These are phyloP conservation scores for Boletellus ananas DNA, from an alignment of 768 basidiomycete species.

Conservation along the genomic window DNA sequence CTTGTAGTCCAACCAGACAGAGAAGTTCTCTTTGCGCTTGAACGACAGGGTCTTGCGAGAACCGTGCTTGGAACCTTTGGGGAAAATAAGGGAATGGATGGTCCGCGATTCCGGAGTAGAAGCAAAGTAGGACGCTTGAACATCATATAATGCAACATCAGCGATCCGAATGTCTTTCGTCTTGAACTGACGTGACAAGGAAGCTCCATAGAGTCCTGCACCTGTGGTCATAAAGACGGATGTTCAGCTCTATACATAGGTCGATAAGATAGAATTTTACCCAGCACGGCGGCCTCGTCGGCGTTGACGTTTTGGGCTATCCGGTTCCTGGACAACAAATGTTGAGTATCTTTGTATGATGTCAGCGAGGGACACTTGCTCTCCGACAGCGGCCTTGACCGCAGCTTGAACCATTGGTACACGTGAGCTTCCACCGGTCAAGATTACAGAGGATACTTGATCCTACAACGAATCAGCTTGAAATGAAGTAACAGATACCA, in stretches of 20 bases:
- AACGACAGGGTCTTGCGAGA: constrained; percentile 85
- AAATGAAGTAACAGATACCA: not conserved
- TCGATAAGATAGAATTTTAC: constrained; percentile 28
- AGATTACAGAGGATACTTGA: constrained; percentile 82
- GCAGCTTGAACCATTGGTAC: constrained; percentile 90
- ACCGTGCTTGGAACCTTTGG: constrained; percentile 69
- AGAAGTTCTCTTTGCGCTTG: constrained; percentile 81
- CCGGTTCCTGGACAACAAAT: constrained; percentile 49
- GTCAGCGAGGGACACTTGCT: constrained; percentile 41
- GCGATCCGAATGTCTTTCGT: constrained; percentile 89
- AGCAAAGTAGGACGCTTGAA: constrained; percentile 76
- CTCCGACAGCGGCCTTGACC: constrained; percentile 72
- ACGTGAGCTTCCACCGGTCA: constrained; percentile 88
- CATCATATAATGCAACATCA: constrained; percentile 70
- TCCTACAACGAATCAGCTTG: constrained; percentile 41
- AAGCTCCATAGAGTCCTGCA: constrained; percentile 89
- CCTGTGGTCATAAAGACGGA: constrained; percentile 31
- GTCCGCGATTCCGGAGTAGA: constrained; percentile 54
- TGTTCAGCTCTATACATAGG: constrained; percentile 1
- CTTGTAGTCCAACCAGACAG: constrained; percentile 76
- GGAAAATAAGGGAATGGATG: constrained; percentile 76
- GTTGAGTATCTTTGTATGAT: not conserved
- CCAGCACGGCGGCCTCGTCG: constrained; percentile 93
- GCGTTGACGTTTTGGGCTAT: constrained; percentile 95
- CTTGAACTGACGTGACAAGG: constrained; percentile 85